Conservation (phyloP, 305 asterid genomes). For the Solanum hybrid region DNA sequence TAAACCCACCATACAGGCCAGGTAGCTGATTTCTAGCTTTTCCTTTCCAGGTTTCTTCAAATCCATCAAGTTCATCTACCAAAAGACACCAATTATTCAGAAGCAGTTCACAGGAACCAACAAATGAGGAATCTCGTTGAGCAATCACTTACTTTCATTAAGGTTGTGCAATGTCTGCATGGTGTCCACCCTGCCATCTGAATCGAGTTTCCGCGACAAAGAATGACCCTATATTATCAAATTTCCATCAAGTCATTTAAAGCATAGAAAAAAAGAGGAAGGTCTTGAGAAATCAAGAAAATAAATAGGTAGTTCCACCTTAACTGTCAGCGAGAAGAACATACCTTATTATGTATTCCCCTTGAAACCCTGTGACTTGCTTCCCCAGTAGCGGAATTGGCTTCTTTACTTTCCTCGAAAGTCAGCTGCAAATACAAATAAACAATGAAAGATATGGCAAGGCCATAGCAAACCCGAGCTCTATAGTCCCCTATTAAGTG, state of each 20-base stretch:
- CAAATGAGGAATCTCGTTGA: background rate
- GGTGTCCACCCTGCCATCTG: constrained; percentile 82
- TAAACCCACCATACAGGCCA: constrained; percentile 36
- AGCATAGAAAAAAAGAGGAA: background rate
- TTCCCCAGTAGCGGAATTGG: constrained; percentile 68
- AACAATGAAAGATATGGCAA: background rate
- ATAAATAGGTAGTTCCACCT: background rate
- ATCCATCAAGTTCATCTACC: constrained; percentile 59
- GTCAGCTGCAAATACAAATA: constrained; percentile 36
- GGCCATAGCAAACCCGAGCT: background rate
- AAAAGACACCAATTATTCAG: background rate
- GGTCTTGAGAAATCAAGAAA: background rate
- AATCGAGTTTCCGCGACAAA: constrained; percentile 54
- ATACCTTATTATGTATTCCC: constrained; percentile 79
- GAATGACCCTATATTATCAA: constrained; percentile 64
- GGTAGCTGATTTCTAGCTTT: constrained; percentile 54
- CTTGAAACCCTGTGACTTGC: constrained; percentile 65
- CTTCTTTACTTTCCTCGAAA: constrained; percentile 85
- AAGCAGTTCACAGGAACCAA: background rate
- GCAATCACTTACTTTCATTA: constrained; percentile 44
- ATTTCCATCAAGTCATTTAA: constrained; percentile 5
- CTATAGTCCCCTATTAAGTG: background rate
- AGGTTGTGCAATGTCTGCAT: constrained; percentile 82
- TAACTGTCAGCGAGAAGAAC: background rate
- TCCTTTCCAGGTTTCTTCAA: constrained; percentile 76